Conservation (phyloP, 202 grass and related monocot species). For the Zoysia matrella region DNA sequence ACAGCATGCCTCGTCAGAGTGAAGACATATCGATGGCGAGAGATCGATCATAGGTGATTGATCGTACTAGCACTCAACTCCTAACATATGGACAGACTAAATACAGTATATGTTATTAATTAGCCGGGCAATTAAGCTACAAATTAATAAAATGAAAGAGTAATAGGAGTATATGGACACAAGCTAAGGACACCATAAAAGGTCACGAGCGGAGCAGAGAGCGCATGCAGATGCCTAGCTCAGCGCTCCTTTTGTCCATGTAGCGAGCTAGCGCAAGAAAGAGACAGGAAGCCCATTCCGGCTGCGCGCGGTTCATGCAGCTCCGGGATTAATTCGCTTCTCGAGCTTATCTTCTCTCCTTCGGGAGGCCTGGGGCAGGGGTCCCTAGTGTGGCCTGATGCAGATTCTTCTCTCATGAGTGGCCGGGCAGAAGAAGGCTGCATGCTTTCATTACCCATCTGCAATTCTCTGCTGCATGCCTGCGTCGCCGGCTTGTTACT, state of each 20-base stretch:
- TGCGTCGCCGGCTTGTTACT: slow-evolving; percentile 24
- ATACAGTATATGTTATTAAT: too few relatives aligned
- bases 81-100: too few relatives aligned
- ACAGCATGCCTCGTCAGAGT: too few relatives aligned
- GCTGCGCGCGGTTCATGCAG: neutral
- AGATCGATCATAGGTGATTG: too few relatives aligned
- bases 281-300: too few relatives aligned
- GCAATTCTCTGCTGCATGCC: slow-evolving; percentile 16
- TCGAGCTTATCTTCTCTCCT: slow-evolving; percentile 23
- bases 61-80: too few relatives aligned
- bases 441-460: slow-evolving; percentile 50
- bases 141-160: too few relatives aligned
- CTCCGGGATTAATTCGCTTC: neutral
- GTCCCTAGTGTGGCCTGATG: slow-evolving; percentile 25
- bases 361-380: neutral
- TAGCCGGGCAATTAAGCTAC: too few relatives aligned
- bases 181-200: slow-evolving; percentile 19
- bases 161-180: neutral
- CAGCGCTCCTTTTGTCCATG: slow-evolving; percentile 43
- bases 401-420: slow-evolving; percentile 47
- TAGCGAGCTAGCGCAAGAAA: slow-evolving; percentile 23
- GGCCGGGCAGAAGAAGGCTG: slow-evolving; percentile 32
- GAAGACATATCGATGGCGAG: too few relatives aligned
- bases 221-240: slow-evolving; percentile 38
- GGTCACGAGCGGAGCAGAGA: slow-evolving; percentile 22